Evolutionary conservation across 306 rosid species (phyloP).

Genomic region (Glycine soja): DNA sequence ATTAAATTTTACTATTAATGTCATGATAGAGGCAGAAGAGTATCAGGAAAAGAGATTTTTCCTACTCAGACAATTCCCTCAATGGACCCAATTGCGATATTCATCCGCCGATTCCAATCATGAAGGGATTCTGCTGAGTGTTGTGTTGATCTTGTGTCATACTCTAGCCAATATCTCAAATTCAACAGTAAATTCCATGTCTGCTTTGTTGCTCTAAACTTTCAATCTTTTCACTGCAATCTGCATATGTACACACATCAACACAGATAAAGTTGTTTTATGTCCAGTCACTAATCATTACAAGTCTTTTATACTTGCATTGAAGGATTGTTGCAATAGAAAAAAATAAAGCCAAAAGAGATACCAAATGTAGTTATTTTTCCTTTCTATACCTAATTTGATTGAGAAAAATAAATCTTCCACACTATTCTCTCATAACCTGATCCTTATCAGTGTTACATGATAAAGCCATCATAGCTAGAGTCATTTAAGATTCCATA

Average conservation of each 20-base stretch:
- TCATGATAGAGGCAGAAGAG: not conserved
- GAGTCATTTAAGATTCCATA: not conserved
- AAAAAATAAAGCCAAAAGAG: constrained; percentile 3
- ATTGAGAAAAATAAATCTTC: not conserved
- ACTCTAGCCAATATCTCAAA: constrained; percentile 97
- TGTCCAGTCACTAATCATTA: constrained; percentile 12
- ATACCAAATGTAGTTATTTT: not conserved
- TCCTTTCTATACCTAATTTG: not conserved
- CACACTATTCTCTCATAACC: not conserved
- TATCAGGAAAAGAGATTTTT: constrained; percentile 2
- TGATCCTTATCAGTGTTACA: constrained; percentile 16
- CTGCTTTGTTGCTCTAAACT: constrained; percentile 95
- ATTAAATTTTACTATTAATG: constrained; percentile 21
- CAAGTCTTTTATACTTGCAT: not conserved
- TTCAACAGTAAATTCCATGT: constrained; percentile 92
- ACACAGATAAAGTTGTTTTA: not conserved
- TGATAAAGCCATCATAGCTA: constrained; percentile 2
- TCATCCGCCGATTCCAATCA: constrained; percentile 87
- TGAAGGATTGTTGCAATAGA: not conserved
- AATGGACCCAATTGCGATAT: constrained; percentile 86
- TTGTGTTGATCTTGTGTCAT: constrained; percentile 92
- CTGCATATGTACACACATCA: constrained; percentile 55
- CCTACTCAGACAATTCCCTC: constrained; percentile 90
- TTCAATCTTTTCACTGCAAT: constrained; percentile 96
- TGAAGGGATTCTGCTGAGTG: constrained; percentile 89